Evolutionary conservation across 371 early-diverging fungal genomes (phyloP).

Genomic region (Batkoa obscura): DNA sequence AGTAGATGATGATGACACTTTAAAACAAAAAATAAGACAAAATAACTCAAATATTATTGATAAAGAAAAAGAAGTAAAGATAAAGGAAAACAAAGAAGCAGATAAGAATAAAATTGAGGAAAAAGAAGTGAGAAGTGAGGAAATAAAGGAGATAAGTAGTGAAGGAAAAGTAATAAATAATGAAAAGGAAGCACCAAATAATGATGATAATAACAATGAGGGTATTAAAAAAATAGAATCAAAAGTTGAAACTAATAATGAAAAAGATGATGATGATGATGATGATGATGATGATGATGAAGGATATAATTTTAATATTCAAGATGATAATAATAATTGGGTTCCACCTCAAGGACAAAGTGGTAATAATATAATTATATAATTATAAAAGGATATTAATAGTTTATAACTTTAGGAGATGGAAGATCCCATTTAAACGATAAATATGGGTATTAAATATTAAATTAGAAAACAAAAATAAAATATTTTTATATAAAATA

Average conservation of each 20-base stretch:
- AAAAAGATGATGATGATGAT: not conserved
- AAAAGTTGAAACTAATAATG: not conserved
- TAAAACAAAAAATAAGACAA: not conserved
- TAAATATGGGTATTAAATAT: conserved; percentile 1
- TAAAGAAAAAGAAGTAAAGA: not conserved
- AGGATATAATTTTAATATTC: not conserved
- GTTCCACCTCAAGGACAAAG: conserved; percentile 1
- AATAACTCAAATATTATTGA: not conserved
- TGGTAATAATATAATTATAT: not conserved
- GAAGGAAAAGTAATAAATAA: not conserved
- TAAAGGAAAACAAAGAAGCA: not conserved
- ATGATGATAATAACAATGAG: not conserved
- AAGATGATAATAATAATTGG: not conserved
- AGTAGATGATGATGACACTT: not conserved
- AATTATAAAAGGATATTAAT: not conserved
- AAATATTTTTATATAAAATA: no score
- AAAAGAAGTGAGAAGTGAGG: not conserved
- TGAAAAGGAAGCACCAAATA: not conserved
- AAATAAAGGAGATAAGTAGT: not conserved
- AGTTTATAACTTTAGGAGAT: conserved; percentile 1
- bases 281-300: not conserved
- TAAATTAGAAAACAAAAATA: not conserved
- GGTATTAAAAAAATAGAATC: not conserved
- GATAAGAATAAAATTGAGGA: not conserved
- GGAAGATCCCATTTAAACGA: conserved; percentile 2